Base-by-base conservation (phyloP, 352 stramenopile genomes). In the Phytophthora vignae region DNA sequence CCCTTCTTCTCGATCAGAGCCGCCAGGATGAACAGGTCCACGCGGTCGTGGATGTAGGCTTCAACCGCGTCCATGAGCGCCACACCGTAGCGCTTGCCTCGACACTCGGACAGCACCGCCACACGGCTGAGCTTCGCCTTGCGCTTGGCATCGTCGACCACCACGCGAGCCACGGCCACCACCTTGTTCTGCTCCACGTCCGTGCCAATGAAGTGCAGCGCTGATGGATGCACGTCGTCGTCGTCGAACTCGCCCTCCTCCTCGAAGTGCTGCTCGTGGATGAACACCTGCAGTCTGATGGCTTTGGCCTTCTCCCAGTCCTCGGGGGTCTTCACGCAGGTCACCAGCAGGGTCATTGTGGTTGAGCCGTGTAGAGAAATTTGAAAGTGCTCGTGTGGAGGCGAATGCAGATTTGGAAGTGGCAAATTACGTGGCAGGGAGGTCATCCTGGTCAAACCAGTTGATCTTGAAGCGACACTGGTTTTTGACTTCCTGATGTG, bases 51-150 rank as follows among this genome's bases (percentile, higher is more conserved):
- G 31, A 90, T 60, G 8, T 67, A 53, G 64, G 74, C 53, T 19
- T 90, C 83, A 1, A 84, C 36, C 4, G 55, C 73, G 15, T 74
- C 42, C 79, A 90, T 90, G 48, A 90, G 55, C 38, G 48, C 58
- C 17, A 72, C 53, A 17, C 81, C 83, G 36, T 79, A 89, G n/a
- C 50, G 71, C 69, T 88, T 89, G 40, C 83, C 83, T 3, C 83
- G 81, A 31, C 71, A 90, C 58, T 86, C 79, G 21, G 76, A 58
- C 25, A 88, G 69, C 64, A 90, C 81, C 3, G 79, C 78, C 3
- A 90, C 79, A 11, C 81, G 83, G 14, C 83, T 81, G 29, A 90
- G 58, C 67, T 85, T 86, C 36, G 77, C 81, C 59, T 82, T 88
- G 56, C 69, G 77, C 53, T 69, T 64, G 6, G 48, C 55, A 0